Percentiles rank a stretch among this genome's conserved stretches.
phyloP scores from a whole-genome alignment of 2,329 filamentous ascomycete species.

The Penicillium sclerotiorum region DNA sequence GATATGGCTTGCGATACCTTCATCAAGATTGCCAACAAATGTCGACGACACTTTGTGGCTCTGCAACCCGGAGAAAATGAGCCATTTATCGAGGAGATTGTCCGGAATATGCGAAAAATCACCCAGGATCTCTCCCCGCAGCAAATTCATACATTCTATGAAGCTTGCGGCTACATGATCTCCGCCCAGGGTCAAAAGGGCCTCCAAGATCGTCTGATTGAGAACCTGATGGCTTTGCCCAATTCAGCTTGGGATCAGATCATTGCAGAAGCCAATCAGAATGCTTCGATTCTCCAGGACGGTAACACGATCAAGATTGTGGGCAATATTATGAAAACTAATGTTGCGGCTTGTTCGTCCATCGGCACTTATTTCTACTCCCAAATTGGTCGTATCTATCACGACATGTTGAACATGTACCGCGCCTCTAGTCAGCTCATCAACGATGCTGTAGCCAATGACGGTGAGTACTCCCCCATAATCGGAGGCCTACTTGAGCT shows the following conservation, averaged over 20 bases:
- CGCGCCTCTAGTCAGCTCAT: conserved; percentile 95
- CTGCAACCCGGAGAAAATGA: conserved; percentile 92
- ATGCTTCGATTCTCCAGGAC: conserved; percentile 86
- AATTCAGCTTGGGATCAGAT: conserved; percentile 96
- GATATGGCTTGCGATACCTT: conserved; percentile 99
- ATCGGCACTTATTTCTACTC: conserved; percentile 98
- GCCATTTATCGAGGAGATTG: conserved; percentile 98
- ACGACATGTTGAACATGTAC: conserved; percentile 99
- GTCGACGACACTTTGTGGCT: conserved; percentile 94
- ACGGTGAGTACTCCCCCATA: conserved; percentile 60
- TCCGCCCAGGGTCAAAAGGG: conserved; percentile 94
- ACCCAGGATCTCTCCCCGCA: conserved; percentile 94
- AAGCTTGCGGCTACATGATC: conserved; percentile 99
- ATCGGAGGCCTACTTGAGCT: background rate
- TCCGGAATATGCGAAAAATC: conserved; percentile 92
- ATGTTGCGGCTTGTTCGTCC: conserved; percentile 96
- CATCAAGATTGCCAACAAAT: conserved; percentile 99
- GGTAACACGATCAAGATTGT: conserved; percentile 97
- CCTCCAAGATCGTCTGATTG: conserved; percentile 86
- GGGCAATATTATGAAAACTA: conserved; percentile 99
- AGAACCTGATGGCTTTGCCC: conserved; percentile 89
- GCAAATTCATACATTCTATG: conserved; percentile 98
- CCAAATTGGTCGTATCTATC: conserved; percentile 95
- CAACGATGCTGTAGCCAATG: conserved; percentile 83
- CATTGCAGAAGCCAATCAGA: conserved; percentile 80